These are phyloP conservation scores for Teratosphaeria zuluensis DNA, from an alignment of 2,329 filamentous ascomycete genomes.

Conservation along the genomic window DNA sequence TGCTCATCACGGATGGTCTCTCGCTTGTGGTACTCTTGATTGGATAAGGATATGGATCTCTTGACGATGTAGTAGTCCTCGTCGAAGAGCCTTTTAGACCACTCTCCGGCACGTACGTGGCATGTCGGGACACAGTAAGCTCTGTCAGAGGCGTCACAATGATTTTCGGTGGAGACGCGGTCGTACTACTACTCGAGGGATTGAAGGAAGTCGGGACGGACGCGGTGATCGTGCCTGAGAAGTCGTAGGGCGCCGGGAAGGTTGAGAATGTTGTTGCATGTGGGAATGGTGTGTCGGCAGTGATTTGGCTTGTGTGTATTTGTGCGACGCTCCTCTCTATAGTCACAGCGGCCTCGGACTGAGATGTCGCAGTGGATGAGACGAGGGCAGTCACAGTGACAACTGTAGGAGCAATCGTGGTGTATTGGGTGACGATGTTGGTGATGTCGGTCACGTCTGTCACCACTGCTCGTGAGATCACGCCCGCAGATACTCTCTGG, in stretches of 20 bases:
- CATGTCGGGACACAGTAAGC: not conserved
- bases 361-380: not conserved
- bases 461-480: constrained; percentile 1
- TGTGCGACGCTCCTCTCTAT: not conserved
- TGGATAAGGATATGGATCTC: too few species aligned
- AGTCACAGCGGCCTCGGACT: not conserved
- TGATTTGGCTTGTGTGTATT: not conserved
- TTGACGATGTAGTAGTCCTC: not conserved
- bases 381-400: too few species aligned
- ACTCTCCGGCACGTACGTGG: not conserved
- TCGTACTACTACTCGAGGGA: not conserved
- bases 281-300: not conserved
- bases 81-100: not conserved
- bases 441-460: not conserved
- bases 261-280: not conserved
- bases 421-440: not conserved
- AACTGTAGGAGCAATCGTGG: not conserved
- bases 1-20: too few species aligned
- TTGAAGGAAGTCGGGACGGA: not conserved
- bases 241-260: not conserved
- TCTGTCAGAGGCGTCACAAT: not conserved
- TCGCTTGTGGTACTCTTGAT: too few species aligned
- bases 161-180: not conserved
- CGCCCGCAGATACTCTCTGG: constrained; percentile 1
- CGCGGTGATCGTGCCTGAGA: not conserved